Conservation (phyloP, 352 stramenopile species). For the Phytophthora cryptogea region DNA sequence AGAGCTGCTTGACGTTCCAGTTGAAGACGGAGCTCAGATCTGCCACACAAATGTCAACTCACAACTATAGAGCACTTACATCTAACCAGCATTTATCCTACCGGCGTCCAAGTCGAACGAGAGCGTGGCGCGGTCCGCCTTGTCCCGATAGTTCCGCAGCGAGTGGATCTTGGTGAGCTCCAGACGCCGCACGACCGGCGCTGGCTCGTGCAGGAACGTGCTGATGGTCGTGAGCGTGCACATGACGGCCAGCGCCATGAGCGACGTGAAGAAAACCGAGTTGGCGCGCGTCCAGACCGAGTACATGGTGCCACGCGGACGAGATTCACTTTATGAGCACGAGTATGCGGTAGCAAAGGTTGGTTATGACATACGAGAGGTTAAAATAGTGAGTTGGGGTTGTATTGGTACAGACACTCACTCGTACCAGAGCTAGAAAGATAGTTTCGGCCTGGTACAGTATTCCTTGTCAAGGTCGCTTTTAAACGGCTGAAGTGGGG, state of each 20-base stretch:
- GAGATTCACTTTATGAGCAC: slow-evolving; percentile 21
- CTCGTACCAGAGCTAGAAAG: slow-evolving; percentile 6
- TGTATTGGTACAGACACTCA: slow-evolving; percentile 28
- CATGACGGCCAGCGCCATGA: slow-evolving; percentile 77
- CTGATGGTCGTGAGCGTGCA: slow-evolving; percentile 73
- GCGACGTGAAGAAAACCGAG: slow-evolving; percentile 80
- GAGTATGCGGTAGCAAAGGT: background rate
- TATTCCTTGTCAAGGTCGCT: slow-evolving; percentile 4
- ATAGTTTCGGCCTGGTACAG: background rate
- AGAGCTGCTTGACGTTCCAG: slow-evolving; percentile 91
- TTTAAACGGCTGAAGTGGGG: slow-evolving; percentile 26
- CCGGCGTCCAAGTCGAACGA: slow-evolving; percentile 83
- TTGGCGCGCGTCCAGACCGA: slow-evolving; percentile 88
- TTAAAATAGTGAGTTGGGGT: too few species aligned
- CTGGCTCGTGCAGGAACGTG: slow-evolving; percentile 67
- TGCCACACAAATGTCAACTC: slow-evolving; percentile 17
- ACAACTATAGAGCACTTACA: slow-evolving; percentile 3
- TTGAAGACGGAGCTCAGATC: slow-evolving; percentile 90
- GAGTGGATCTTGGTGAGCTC: slow-evolving; percentile 75
- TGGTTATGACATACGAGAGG: background rate
- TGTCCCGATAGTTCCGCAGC: slow-evolving; percentile 83
- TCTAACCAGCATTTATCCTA: slow-evolving; percentile 21
- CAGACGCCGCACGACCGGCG: slow-evolving; percentile 63
- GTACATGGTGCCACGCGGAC: slow-evolving; percentile 59
- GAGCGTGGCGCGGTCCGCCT: slow-evolving; percentile 77